phyloP scores from a whole-genome alignment of 2,329 filamentous ascomycete species.

The Nigrospora oryzae region DNA sequence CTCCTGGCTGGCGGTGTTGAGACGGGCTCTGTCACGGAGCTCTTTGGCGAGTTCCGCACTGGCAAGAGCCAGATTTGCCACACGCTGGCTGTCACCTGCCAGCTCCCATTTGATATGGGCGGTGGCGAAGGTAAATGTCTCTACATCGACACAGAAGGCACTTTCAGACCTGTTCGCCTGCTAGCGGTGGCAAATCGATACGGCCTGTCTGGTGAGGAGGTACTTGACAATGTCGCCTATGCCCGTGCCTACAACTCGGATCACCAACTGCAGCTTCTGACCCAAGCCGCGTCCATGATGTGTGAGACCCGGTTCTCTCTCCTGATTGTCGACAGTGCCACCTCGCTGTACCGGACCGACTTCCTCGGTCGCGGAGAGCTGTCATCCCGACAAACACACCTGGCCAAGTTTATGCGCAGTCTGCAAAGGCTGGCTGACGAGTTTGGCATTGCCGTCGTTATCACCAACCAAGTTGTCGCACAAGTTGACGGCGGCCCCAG shows the following conservation, averaged over 20 bases:
- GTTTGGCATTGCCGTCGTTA: conserved; percentile 96
- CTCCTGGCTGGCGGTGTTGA: conserved; percentile 90
- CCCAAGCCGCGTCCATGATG: conserved; percentile 98
- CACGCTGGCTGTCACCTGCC: conserved; percentile 95
- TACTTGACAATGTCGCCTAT: conserved; percentile 96
- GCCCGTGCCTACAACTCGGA: conserved; percentile 98
- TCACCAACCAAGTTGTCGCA: conserved; percentile 97
- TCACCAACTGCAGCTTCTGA: conserved; percentile 89
- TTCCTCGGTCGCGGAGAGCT: conserved; percentile 95
- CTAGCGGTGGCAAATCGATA: conserved; percentile 90
- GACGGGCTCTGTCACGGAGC: conserved; percentile 94
- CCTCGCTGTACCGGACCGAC: conserved; percentile 89
- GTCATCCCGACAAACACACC: conserved; percentile 82
- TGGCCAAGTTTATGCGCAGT: conserved; percentile 82
- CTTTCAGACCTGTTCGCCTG: conserved; percentile 85
- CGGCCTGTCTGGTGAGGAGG: conserved; percentile 91
- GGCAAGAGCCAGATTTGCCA: conserved; percentile 99
- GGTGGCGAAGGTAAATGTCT: conserved; percentile 97
- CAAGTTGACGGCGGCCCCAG: conserved; percentile 95
- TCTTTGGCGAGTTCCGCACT: conserved; percentile 96
- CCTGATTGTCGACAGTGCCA: conserved; percentile 92
- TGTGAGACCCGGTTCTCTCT: conserved; percentile 96
- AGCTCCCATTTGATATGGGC: conserved; percentile 97
- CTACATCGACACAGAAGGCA: conserved; percentile 97
- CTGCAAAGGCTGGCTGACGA: conserved; percentile 70